Base-by-base conservation (phyloP, 208 protist species). In the Borovskyia barvae region DNA sequence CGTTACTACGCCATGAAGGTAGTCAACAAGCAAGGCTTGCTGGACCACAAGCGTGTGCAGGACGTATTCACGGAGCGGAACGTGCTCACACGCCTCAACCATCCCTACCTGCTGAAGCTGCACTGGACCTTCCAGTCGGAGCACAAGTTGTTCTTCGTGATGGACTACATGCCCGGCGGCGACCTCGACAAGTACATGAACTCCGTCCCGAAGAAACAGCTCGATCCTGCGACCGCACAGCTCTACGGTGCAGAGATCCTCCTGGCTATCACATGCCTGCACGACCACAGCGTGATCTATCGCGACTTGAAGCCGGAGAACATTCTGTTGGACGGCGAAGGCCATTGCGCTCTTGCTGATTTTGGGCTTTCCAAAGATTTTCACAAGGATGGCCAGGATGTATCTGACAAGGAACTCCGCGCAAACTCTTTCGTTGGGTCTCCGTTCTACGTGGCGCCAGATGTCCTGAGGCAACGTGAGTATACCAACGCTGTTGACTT, bases 401-500 rank as follows among this genome's bases (percentile, higher is more conserved):
- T 78, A 4, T 64, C 77, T 2, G 76, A 76, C 54, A 85, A 84
- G 42, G 80, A 97, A 56, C 66, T 87, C 57, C 82, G 91, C 26
- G 87, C 91, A 25, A 93, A 96, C 75, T 96, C 92, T 12, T 95
- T 96, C 64, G 92, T 95, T 9, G 94, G 94, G 33, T 95, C 94
- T 6, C 94, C 94, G 25, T 93, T 95, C 72, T 97, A 96, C 77
- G 87, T 97, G 28, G 90, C 97, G 1, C 94, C 97, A 8, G 96
- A 99, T 73, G 93, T 99, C 46, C 77, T 99, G 19, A 77, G 82
- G 35, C 87, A 95, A 28, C 79, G 81, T 32, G 92, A 94, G 40
- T 98, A 99, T 85, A 98, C 96, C 14, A 97, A 96, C 58, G 90
- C 94, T 5, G 94, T 99, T 6, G 98, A 99, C 72, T 99, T 97